Base-by-base conservation (phyloP, 2,329 filamentous ascomycete species). In the Botrytis deweyae region DNA sequence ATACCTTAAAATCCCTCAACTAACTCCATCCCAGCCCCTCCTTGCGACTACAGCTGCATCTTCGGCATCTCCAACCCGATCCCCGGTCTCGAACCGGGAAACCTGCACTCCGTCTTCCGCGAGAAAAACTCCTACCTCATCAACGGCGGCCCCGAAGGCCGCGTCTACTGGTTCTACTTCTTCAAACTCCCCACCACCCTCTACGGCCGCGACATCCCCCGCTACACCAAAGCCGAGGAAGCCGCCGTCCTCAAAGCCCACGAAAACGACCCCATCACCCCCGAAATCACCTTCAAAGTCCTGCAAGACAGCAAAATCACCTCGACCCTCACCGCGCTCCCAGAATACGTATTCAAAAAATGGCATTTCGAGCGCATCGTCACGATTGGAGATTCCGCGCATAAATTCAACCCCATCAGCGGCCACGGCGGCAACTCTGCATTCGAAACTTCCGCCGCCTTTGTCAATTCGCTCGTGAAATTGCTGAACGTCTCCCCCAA, bases 351-450 rank as follows among this genome's bases (percentile, higher is more conserved):
- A 1, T 80, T 83, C n/a, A 75, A 81, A 18, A 79, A 80, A 52
- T 85, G 84, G 82, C 80, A 83, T 68, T 84, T 80, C 61, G 79
- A 81, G 18, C 78, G 84, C 16, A 81, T 84, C 4, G 79, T 85
- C 10, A 68, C 46, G 3, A 61, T 77, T 38, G 73, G 74, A 1
- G 73, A 75, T 69, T 72, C 75, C 12, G 72, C 70, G 0, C 75
- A 77, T 22, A 70, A 74, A 59, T 72, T 73, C 20, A 75, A 72
- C 4, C 44, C 72, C 14, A 73, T 69, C 42, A 65, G 29, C 7
- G 72, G 72, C 8, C 72, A 69, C 18, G 66, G 65, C 16, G 72
- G 58, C 1, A 73, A 70, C 33, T 22, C 36, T 2, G 55, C 65
- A 1, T 62, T 64, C 3, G 72, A 70, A 40, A 33, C n/a, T 18